Evolutionary conservation across 345 rosid species (phyloP).

Genomic region (Populus ilicifolia): DNA sequence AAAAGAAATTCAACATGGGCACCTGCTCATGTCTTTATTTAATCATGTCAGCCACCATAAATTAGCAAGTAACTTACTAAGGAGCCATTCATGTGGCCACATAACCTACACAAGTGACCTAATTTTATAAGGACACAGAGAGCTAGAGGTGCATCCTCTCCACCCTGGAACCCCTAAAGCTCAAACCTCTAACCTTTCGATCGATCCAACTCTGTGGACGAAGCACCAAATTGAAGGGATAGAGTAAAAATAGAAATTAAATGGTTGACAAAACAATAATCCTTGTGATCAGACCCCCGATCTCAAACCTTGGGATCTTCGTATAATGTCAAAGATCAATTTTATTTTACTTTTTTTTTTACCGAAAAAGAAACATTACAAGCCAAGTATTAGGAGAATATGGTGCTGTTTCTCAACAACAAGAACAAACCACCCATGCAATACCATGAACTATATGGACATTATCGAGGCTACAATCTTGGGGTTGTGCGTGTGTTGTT

Average conservation of each 20-base stretch:
- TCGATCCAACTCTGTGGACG: not conserved
- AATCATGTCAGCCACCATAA: slow-evolving; percentile 36
- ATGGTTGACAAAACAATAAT: not conserved
- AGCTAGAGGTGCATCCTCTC: not conserved
- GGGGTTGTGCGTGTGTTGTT: slow-evolving; percentile 11
- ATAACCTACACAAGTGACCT: not conserved
- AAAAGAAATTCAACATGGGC: slow-evolving; percentile 1
- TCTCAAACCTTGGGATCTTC: not conserved
- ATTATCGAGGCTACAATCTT: slow-evolving; percentile 30
- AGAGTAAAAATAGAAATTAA: too few species aligned
- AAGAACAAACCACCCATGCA: slow-evolving; percentile 7
- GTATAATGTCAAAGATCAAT: too few species aligned
- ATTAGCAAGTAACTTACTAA: slow-evolving; percentile 1
- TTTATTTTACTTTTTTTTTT: too few species aligned
- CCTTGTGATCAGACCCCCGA: not conserved
- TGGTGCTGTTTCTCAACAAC: slow-evolving; percentile 14
- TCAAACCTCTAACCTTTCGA: not conserved
- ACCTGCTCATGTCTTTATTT: not conserved
- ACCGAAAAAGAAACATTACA: not conserved
- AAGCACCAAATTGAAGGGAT: not conserved
- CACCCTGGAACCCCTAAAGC: not conserved
- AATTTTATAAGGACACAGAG: not conserved
- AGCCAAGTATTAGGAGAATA: slow-evolving; percentile 25
- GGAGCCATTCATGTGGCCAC: slow-evolving; percentile 19
- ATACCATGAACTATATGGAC: slow-evolving; percentile 11